A percentile compares a stretch with the other conserved stretches of the same genome.
Conservation (phyloP, 495 filamentous ascomycete genomes). For the Xylaria bambusicola region DNA sequence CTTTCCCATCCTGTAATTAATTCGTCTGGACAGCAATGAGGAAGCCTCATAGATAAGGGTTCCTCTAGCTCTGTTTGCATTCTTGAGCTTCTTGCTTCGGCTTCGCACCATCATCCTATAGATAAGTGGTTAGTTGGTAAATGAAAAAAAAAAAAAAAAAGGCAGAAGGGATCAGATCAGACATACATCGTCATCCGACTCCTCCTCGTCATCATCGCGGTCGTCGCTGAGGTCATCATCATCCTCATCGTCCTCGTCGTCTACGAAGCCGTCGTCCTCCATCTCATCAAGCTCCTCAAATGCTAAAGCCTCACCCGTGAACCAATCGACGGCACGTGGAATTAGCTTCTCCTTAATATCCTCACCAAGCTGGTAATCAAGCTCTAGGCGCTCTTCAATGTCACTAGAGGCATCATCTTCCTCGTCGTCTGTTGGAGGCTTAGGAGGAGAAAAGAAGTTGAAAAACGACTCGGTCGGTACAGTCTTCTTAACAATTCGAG, state of each 20-base stretch:
- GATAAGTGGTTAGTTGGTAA: constrained; percentile 32
- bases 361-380: constrained; percentile 98
- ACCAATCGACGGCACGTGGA: constrained; percentile 98
- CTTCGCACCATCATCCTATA: constrained; percentile 89
- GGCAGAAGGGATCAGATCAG: constrained; percentile 1
- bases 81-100: constrained; percentile 98
- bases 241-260: constrained; percentile 89
- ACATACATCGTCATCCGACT: constrained; percentile 93
- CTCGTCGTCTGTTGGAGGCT: constrained; percentile 74
- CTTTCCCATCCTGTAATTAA: constrained; percentile 4
- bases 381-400: constrained; percentile 96
- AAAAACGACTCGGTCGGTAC: constrained; percentile 99
- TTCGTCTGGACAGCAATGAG: constrained; percentile 11
- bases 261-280: constrained; percentile 80
- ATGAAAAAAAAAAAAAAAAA: too few relatives aligned
- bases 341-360: constrained; percentile 99
- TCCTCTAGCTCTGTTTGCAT: constrained; percentile 95
- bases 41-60: not conserved
- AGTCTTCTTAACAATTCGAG: constrained; percentile 96
- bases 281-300: constrained; percentile 94
- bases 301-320: constrained; percentile 96
- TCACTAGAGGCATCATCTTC: constrained; percentile 80
- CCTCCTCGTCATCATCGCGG: constrained; percentile 74
- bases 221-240: constrained; percentile 83
- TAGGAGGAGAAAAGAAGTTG: constrained; percentile 98